Conservation (phyloP, 2,329 filamentous ascomycete genomes). For the Acephala macrosclerotiorum region DNA sequence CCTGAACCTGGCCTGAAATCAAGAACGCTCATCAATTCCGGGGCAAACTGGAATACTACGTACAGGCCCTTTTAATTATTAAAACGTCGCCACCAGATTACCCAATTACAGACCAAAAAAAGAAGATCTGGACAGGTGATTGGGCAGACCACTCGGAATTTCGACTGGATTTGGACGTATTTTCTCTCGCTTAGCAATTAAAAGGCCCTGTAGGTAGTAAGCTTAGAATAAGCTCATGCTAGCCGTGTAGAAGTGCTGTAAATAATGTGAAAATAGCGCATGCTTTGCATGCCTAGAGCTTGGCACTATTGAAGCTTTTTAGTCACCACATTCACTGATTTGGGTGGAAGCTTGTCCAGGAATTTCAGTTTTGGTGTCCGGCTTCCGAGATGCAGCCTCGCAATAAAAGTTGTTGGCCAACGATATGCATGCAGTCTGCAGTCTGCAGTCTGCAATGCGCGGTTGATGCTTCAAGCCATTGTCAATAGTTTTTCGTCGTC, state of each 20-base stretch:
- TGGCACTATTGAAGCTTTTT: slow-evolving; percentile 4
- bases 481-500: not conserved
- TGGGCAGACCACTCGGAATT: too few relatives aligned
- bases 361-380: too few relatives aligned
- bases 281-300: not conserved
- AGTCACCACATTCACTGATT: not conserved
- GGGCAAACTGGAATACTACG: not conserved
- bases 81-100: too few relatives aligned
- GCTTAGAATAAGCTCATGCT: not conserved
- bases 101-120: too few relatives aligned
- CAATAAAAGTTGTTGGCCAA: not conserved
- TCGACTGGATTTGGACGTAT: too few relatives aligned
- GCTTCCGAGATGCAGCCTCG: too few relatives aligned
- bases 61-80: too few relatives aligned
- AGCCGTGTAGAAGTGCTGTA: not conserved
- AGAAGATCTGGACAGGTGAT: too few relatives aligned
- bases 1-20: not conserved
- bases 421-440: too few relatives aligned
- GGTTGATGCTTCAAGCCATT: not conserved
- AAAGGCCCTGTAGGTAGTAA: too few relatives aligned
- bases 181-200: too few relatives aligned
- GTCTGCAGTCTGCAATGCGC: not conserved
- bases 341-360: not conserved
- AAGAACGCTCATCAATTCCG: too few relatives aligned
- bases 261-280: not conserved